Evolutionary conservation across 345 rosid genomes (phyloP).

Genomic region (Cardamine resedifolia): DNA sequence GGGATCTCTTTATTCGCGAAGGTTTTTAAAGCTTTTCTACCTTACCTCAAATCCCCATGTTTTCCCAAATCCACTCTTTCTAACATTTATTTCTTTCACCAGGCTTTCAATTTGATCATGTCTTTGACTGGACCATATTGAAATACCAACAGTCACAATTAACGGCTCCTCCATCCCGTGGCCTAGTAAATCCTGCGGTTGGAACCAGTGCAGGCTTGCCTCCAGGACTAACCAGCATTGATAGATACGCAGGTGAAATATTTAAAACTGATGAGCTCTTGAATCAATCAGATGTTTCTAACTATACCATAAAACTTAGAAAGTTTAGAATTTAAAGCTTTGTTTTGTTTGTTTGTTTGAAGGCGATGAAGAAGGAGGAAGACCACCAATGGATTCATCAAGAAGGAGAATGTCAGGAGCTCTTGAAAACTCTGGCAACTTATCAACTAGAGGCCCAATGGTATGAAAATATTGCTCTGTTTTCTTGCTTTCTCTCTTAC

Average conservation of each 20-base stretch:
- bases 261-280: not conserved
- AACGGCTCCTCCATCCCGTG: constrained; percentile 72
- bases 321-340: not conserved
- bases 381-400: constrained; percentile 65
- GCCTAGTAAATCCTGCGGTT: constrained; percentile 45
- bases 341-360: constrained; percentile 25
- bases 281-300: not conserved
- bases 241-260: constrained; percentile 61
- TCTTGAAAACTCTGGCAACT: constrained; percentile 53
- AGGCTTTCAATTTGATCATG: constrained; percentile 97
- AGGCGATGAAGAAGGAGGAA: constrained; percentile 66
- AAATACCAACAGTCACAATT: constrained; percentile 96
- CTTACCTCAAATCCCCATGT: not conserved
- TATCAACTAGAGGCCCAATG: constrained; percentile 47
- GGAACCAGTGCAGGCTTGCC: constrained; percentile 82
- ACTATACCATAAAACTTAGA: not conserved
- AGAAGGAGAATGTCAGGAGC: constrained; percentile 72
- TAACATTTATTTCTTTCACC: constrained; percentile 23
- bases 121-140: constrained; percentile 98
- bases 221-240: constrained; percentile 50
- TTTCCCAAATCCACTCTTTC: not conserved
- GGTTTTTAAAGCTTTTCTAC: constrained; percentile 41
- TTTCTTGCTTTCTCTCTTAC: not conserved
- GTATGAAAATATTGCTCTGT: constrained; percentile 44
- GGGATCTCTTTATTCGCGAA: constrained; percentile 96